Conservation (phyloP, 192 early-diverging fungal genomes). For the Dimargaris verticillata region DNA sequence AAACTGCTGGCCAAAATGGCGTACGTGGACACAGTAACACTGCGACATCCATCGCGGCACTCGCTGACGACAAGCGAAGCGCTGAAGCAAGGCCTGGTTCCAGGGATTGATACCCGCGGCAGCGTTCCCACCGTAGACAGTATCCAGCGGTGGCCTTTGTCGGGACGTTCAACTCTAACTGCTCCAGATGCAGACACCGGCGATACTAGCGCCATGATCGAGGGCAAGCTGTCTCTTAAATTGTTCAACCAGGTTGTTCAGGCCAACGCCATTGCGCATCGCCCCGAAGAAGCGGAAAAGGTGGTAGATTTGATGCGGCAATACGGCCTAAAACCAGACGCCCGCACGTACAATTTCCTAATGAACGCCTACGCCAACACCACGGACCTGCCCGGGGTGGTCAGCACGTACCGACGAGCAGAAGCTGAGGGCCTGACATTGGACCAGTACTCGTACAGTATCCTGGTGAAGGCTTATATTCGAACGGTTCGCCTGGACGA, state of each 20-base stretch:
- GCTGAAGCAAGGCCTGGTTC: background rate
- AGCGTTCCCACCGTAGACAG: background rate
- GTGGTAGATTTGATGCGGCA: constrained; percentile 45
- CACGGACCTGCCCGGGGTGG: constrained; percentile 38
- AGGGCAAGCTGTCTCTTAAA: constrained; percentile 5
- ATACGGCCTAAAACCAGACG: constrained; percentile 43
- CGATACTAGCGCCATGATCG: background rate
- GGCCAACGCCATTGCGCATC: constrained; percentile 42
- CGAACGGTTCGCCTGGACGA: constrained; percentile 36
- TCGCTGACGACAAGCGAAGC: background rate
- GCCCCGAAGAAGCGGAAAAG: constrained; percentile 39
- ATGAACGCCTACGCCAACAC: constrained; percentile 62
- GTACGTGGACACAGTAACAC: constrained; percentile 1
- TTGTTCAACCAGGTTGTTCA: constrained; percentile 37
- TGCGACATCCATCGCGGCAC: background rate
- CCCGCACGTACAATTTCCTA: constrained; percentile 54
- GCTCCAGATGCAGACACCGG: too few relatives aligned
- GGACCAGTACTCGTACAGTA: constrained; percentile 48
- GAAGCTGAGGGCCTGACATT: constrained; percentile 32
- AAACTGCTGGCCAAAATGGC: background rate
- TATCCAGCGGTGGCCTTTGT: background rate
- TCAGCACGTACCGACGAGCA: constrained; percentile 47
- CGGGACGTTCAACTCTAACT: background rate
- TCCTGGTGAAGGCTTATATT: constrained; percentile 54
- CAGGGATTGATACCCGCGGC: constrained; percentile 5